Conservation (phyloP, 805 yeast genomes). For the Wickerhamiella allomyrinae region DNA sequence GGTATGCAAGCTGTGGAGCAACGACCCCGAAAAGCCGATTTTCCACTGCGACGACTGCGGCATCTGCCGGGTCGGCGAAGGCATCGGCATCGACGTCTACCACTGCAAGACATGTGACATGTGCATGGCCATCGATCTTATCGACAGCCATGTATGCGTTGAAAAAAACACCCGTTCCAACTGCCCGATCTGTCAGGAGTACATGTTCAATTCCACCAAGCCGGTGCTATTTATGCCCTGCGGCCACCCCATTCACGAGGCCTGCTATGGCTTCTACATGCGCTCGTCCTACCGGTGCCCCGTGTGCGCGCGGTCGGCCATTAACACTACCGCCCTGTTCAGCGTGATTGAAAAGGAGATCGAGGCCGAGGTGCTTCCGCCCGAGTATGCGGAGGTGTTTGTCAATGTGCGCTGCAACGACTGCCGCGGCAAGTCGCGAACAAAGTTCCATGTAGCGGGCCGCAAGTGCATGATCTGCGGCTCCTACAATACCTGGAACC, state of each 20-base stretch:
- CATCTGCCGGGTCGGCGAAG: slow-evolving; percentile 79
- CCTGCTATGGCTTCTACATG: slow-evolving; percentile 69
- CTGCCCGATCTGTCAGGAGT: slow-evolving; percentile 88
- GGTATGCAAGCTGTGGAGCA: slow-evolving; percentile 69
- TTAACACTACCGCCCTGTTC: slow-evolving; percentile 80
- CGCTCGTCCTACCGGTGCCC: slow-evolving; percentile 84
- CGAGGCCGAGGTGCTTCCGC: slow-evolving; percentile 58
- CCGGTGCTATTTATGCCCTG: slow-evolving; percentile 86
- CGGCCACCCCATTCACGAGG: slow-evolving; percentile 87
- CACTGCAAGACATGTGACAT: slow-evolving; percentile 86
- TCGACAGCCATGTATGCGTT: slow-evolving; percentile 67
- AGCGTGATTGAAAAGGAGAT: slow-evolving; percentile 78
- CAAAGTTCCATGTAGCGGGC: slow-evolving; percentile 71
- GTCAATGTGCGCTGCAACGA: slow-evolving; percentile 62
- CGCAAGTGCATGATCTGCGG: slow-evolving; percentile 75
- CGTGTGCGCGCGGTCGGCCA: slow-evolving; percentile 67
- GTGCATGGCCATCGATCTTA: slow-evolving; percentile 68
- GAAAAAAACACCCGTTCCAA: slow-evolving; percentile 79
- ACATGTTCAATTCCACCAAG: slow-evolving; percentile 65
- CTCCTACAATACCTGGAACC: slow-evolving; percentile 56
- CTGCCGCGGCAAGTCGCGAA: slow-evolving; percentile 68
- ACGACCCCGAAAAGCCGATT: slow-evolving; percentile 55
- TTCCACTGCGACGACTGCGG: slow-evolving; percentile 92
- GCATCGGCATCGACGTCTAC: slow-evolving; percentile 76
- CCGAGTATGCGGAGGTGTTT: slow-evolving; percentile 63